Evolutionary conservation across 257 asterid species (phyloP).

Genomic region (Nicotiana benthamiana): DNA sequence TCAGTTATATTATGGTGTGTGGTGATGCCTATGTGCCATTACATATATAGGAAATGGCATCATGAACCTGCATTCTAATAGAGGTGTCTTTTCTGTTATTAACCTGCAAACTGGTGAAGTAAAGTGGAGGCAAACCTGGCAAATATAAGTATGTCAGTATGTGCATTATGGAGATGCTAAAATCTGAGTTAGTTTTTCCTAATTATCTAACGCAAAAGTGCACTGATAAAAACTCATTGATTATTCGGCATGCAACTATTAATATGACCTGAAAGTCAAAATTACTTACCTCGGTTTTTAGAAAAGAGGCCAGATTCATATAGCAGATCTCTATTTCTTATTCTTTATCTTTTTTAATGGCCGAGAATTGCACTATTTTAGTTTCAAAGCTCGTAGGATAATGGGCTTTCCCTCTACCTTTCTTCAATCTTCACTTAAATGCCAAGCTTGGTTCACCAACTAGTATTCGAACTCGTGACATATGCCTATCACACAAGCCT

Average conservation of each 20-base stretch:
- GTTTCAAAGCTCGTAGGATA: background rate
- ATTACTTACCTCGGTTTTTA: background rate
- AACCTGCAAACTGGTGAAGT: too few species aligned
- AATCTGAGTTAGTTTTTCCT: too few species aligned
- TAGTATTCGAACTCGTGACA: background rate
- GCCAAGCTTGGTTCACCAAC: background rate
- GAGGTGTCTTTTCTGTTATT: too few species aligned
- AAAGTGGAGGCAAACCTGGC: too few species aligned
- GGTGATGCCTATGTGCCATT: too few species aligned
- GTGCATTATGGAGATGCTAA: too few species aligned
- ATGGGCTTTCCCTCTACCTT: background rate
- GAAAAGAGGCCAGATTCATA: background rate
- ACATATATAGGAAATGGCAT: too few species aligned
- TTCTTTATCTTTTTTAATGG: too few species aligned
- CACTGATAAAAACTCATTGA: background rate
- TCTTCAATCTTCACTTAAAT: background rate
- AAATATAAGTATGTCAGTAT: too few species aligned
- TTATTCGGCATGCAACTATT: background rate
- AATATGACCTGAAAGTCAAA: background rate
- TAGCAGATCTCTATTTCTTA: background rate
- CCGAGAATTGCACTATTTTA: background rate
- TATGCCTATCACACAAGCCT: background rate
- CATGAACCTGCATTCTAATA: too few species aligned
- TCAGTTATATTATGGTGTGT: too few species aligned
- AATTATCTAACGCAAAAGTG: too few species aligned